These are phyloP conservation scores for Clonostachys solani DNA, from an alignment of 2,329 filamentous ascomycete genomes.

Conservation along the genomic window DNA sequence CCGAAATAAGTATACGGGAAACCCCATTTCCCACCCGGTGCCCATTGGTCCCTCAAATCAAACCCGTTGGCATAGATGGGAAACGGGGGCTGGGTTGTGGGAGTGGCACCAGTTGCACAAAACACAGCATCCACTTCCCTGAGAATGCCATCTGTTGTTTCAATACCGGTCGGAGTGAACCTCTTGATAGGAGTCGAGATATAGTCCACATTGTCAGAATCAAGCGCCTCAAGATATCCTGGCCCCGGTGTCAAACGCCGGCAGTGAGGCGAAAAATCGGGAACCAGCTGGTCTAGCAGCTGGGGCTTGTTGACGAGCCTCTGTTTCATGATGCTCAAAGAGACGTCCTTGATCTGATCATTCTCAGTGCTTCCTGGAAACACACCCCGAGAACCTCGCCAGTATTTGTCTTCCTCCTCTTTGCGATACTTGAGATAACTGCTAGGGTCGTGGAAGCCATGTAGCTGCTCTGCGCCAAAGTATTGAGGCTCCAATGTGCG, in stretches of 20 bases:
- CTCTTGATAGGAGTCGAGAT: conserved; percentile 35
- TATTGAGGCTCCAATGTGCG: conserved; percentile 52
- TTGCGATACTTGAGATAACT: conserved; percentile 61
- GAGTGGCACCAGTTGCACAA: conserved; percentile 15
- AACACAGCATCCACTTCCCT: conserved; percentile 13
- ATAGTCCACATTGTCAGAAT: conserved; percentile 57
- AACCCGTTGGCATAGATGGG: conserved; percentile 31
- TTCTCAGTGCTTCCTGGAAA: no score
- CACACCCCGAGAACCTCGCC: no score
- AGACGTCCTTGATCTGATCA: conserved; percentile 28
- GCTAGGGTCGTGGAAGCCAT: conserved; percentile 56
- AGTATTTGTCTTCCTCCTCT: conserved; percentile 56
- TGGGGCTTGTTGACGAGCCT: conserved; percentile 26
- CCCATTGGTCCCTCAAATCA: conserved; percentile 20
- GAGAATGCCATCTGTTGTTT: conserved; percentile 40
- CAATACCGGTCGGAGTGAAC: conserved; percentile 44
- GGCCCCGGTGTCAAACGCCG: conserved; percentile 62
- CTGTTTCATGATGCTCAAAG: conserved; percentile 46
- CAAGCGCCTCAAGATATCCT: conserved; percentile 62
- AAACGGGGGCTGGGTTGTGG: conserved; percentile 23
- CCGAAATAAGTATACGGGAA: conserved; percentile 68
- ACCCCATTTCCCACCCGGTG: conserved; percentile 44
- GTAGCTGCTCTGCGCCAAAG: conserved; percentile 46
- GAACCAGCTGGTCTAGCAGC: conserved; percentile 51
- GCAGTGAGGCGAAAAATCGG: conserved; percentile 61